Percentiles rank a stretch among this genome's conserved stretches.
Evolutionary conservation across 306 rosid genomes (phyloP).

Genomic region (Acacia acuminata): DNA sequence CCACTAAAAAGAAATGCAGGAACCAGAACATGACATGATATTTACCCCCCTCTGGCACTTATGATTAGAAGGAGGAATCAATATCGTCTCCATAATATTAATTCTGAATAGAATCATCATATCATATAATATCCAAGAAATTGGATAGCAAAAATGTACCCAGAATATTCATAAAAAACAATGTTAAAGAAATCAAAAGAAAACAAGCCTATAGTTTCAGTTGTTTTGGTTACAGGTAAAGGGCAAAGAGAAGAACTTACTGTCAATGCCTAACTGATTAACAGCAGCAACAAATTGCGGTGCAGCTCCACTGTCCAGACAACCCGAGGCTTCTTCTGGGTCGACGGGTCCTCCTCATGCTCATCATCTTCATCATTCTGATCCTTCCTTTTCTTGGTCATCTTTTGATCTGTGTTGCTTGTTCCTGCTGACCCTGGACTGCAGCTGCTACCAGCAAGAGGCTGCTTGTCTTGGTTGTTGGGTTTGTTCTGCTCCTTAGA

Average conservation of each 20-base stretch:
- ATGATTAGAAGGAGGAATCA: background rate
- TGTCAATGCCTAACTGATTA: constrained; percentile 83
- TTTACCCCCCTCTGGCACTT: background rate
- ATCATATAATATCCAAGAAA: background rate
- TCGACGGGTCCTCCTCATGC: constrained; percentile 58
- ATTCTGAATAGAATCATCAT: background rate
- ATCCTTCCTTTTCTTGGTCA: constrained; percentile 71
- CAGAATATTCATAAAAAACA: background rate
- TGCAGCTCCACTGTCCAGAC: constrained; percentile 91
- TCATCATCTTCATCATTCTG: constrained; percentile 63
- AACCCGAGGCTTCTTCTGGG: constrained; percentile 85
- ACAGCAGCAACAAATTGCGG: constrained; percentile 88
- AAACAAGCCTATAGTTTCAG: background rate
- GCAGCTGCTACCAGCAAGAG: constrained; percentile 37
- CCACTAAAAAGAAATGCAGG: background rate
- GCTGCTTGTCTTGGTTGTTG: constrained; percentile 37
- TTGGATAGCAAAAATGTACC: background rate
- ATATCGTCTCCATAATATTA: background rate
- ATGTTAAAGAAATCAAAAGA: background rate
- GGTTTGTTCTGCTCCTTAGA: constrained; percentile 43
- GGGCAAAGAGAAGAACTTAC: constrained; percentile 58
- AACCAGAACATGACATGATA: constrained; percentile 6
- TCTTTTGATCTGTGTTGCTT: constrained; percentile 56
- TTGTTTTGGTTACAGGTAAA: background rate
- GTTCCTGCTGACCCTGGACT: constrained; percentile 38